phyloP scores from a whole-genome alignment of 1,284 basidiomycete species.

The Pyrrhoderma noxium region DNA sequence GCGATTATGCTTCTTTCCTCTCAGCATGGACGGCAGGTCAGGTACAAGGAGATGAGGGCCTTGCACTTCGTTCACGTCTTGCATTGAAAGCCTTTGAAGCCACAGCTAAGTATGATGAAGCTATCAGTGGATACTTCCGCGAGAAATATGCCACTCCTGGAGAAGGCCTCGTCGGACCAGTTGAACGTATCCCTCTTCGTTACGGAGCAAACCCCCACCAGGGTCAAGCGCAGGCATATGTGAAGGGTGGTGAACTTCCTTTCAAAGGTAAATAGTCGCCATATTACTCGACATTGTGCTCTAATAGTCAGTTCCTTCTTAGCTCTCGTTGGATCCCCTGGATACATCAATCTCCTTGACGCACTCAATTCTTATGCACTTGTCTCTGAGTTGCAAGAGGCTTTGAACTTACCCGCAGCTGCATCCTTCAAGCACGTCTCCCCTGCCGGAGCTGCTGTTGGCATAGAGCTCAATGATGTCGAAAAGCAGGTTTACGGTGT shows the following conservation, averaged over 20 bases:
- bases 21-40: slow-evolving; percentile 62
- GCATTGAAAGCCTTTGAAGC: slow-evolving; percentile 98
- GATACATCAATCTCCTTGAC: slow-evolving; percentile 99
- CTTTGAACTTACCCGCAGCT: slow-evolving; percentile 84
- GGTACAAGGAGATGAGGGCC: slow-evolving; percentile 56
- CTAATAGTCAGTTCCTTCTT: slow-evolving; percentile 4
- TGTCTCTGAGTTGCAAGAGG: slow-evolving; percentile 89
- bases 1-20: slow-evolving; percentile 87
- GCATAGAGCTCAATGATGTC: slow-evolving; percentile 73
- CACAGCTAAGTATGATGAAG: slow-evolving; percentile 92
- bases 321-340: slow-evolving; percentile 92
- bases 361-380: slow-evolving; percentile 96
- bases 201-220: slow-evolving; percentile 99
- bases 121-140: slow-evolving; percentile 95
- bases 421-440: slow-evolving; percentile 99
- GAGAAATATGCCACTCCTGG: slow-evolving; percentile 88
- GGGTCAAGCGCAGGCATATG: slow-evolving; percentile 96
- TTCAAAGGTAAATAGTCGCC: slow-evolving; percentile 76
- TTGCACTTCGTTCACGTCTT: slow-evolving; percentile 67
- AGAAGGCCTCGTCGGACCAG: slow-evolving; percentile 57
- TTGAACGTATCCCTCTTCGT: slow-evolving; percentile 82
- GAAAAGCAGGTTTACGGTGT: slow-evolving; percentile 97
- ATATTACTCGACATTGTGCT: neutral
- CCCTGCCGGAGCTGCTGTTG: slow-evolving; percentile 93
- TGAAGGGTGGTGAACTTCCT: slow-evolving; percentile 83